phyloP scores from a whole-genome alignment of 176 grass and related monocot genomes.

The Oryza meyeriana region DNA sequence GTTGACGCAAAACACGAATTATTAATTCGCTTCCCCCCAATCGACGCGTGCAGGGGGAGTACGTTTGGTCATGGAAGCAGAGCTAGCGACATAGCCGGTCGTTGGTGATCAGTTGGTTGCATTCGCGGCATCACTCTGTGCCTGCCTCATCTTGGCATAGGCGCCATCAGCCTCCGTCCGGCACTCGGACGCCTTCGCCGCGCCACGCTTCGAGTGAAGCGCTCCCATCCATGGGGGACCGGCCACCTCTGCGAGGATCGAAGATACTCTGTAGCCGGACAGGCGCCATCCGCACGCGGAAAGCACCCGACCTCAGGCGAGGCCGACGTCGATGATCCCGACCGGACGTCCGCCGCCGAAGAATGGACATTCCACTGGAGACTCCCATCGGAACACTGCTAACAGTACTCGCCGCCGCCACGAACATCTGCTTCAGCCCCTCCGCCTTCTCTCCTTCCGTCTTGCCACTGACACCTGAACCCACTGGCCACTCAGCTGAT shows the following conservation, averaged over 20 bases:
- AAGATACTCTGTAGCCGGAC: not conserved
- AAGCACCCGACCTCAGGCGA: constrained; percentile 4
- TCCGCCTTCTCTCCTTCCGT: constrained; percentile 34
- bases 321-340: constrained; percentile 39
- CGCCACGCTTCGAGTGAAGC: constrained; percentile 23
- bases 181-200: constrained; percentile 9
- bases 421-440: not conserved
- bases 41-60: not conserved
- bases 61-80: not conserved
- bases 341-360: constrained; percentile 47
- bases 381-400: constrained; percentile 35
- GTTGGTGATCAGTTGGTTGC: not conserved
- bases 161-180: constrained; percentile 5
- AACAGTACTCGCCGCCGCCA: constrained; percentile 18
- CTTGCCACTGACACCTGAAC: not conserved
- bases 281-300: not conserved
- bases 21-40: not conserved
- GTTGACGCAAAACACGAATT: not conserved
- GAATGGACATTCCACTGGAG: no score
- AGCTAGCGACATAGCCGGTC: no score
- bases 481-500: constrained; percentile 24
- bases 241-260: constrained; percentile 24
- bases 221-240: constrained; percentile 28
- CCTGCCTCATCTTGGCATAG: not conserved
- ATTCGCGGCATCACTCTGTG: not conserved